Conservation (phyloP, 768 basidiomycete species). For the Hypholoma fasciculare region DNA sequence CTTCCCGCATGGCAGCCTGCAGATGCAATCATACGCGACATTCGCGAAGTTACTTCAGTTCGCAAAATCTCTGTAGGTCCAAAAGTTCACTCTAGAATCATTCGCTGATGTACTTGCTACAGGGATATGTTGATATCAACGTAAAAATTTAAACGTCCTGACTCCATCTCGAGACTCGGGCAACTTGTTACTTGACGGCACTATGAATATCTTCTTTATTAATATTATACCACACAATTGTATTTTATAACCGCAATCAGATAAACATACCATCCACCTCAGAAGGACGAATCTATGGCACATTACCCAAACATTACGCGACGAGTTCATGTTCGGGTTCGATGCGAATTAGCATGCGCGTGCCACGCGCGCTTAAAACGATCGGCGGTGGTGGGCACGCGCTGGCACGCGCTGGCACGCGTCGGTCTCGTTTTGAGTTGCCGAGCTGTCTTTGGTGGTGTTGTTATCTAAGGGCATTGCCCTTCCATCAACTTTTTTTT, state of each 20-base stretch:
- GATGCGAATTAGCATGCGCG: neutral
- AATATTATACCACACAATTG: neutral
- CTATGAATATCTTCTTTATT: neutral
- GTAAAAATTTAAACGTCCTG: neutral
- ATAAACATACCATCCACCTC: neutral
- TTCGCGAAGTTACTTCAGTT: neutral
- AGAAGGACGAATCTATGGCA: neutral
- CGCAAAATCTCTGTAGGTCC: neutral
- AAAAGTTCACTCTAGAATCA: neutral
- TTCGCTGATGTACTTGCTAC: neutral
- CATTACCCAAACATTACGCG: too few species aligned
- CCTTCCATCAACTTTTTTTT: constrained; percentile 9
- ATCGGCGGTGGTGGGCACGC: neutral
- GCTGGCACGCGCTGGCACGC: neutral
- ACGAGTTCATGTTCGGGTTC: neutral
- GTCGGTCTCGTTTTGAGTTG: neutral
- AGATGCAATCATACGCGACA: neutral
- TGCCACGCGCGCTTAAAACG: neutral
- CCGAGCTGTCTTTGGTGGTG: constrained; percentile 5
- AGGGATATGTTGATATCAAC: constrained; percentile 11
- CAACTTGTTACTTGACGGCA: neutral
- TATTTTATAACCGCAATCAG: neutral
- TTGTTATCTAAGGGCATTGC: constrained; percentile 6
- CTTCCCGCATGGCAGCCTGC: neutral
- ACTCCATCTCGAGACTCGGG: neutral